phyloP scores from a whole-genome alignment of 208 protist genomes.

The Wallacemonas sp. region DNA sequence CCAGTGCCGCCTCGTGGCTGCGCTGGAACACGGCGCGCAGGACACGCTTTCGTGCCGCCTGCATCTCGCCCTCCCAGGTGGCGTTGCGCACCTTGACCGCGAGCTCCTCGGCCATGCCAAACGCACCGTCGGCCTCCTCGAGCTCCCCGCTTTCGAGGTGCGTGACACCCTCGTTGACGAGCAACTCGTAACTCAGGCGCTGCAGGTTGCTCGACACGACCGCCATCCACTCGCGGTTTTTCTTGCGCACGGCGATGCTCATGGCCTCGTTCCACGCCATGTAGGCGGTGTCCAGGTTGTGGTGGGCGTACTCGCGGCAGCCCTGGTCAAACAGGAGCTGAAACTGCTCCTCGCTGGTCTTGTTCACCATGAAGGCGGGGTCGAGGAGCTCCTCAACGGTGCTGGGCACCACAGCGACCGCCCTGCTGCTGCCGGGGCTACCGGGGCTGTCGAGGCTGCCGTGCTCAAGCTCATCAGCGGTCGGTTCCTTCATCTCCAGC shows the following conservation, averaged over 20 bases:
- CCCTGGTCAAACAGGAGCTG: slow-evolving; percentile 83
- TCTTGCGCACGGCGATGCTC: slow-evolving; percentile 67
- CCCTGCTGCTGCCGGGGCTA: background rate
- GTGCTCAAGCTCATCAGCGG: background rate
- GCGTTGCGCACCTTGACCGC: slow-evolving; percentile 86
- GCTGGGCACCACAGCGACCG: slow-evolving; percentile 7
- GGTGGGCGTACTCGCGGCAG: slow-evolving; percentile 70
- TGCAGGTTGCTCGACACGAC: slow-evolving; percentile 89
- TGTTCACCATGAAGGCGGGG: slow-evolving; percentile 28
- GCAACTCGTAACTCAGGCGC: slow-evolving; percentile 88
- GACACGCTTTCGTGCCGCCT: slow-evolving; percentile 68
- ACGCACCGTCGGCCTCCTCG: slow-evolving; percentile 69
- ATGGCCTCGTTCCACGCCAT: slow-evolving; percentile 90
- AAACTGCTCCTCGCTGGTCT: slow-evolving; percentile 67
- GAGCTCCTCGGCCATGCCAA: slow-evolving; percentile 74
- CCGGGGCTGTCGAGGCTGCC: background rate
- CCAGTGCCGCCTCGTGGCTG: slow-evolving; percentile 80
- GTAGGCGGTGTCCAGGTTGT: slow-evolving; percentile 85
- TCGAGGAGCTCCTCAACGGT: slow-evolving; percentile 34
- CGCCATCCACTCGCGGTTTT: slow-evolving; percentile 91
- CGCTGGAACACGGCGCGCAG: slow-evolving; percentile 84
- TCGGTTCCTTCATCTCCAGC: slow-evolving; percentile 14
- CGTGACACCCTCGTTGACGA: slow-evolving; percentile 73
- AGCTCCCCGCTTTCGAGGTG: slow-evolving; percentile 70
- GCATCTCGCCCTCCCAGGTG: slow-evolving; percentile 81